Conservation (phyloP, 345 rosid species). For the Eucalyptus cloeziana region DNA sequence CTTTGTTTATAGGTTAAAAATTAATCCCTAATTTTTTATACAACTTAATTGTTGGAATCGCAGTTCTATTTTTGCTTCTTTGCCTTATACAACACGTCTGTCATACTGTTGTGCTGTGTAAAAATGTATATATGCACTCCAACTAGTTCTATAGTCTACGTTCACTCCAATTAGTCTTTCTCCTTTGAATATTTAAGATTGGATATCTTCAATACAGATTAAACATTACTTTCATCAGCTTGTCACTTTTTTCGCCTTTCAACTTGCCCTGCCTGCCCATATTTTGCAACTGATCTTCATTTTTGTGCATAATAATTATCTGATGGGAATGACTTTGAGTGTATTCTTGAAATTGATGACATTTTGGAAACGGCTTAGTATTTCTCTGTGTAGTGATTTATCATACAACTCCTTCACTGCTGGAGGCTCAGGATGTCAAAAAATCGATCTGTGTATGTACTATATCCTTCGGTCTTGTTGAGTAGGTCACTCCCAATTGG, state of each 20-base stretch:
- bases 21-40: too few relatives aligned
- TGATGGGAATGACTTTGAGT: not conserved
- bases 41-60: not conserved
- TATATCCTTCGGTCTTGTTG: not conserved
- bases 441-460: not conserved
- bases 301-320: not conserved
- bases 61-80: not conserved
- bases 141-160: not conserved
- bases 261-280: not conserved
- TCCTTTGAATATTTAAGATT: not conserved
- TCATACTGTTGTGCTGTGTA: not conserved
- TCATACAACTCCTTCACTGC: conserved; percentile 16
- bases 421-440: conserved; percentile 5
- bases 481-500: too few relatives aligned
- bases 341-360: not conserved
- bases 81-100: not conserved
- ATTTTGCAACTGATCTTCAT: not conserved
- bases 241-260: not conserved
- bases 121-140: not conserved
- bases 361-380: not conserved
- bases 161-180: not conserved
- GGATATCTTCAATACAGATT: not conserved
- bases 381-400: conserved; percentile 11
- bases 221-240: not conserved
- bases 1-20: too few relatives aligned